phyloP scores from a whole-genome alignment of 1,284 basidiomycete genomes.

The Ceratobasidium sp. region DNA sequence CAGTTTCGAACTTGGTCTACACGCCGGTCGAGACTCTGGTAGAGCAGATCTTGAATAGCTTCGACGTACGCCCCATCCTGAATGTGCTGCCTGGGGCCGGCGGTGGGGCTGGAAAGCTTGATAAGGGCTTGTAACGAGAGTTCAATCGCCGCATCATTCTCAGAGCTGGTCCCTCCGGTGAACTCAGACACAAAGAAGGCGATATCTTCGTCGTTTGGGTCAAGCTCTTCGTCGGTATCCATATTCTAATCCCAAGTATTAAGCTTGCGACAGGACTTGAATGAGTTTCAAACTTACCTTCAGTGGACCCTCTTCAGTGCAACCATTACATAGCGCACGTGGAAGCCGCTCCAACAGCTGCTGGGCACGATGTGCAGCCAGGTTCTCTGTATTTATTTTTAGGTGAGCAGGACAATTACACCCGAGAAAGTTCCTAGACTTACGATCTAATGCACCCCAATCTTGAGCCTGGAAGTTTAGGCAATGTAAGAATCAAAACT shows the following conservation, averaged over 20 bases:
- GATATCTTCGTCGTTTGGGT: neutral
- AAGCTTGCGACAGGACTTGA: neutral
- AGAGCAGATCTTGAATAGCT: slow-evolving; percentile 4
- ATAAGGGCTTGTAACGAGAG: neutral
- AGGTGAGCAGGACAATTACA: neutral
- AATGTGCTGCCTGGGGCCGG: neutral
- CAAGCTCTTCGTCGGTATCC: slow-evolving; percentile 42
- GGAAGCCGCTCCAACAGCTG: slow-evolving; percentile 24
- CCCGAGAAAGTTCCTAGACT: neutral
- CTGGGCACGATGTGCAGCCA: slow-evolving; percentile 45
- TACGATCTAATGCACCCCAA: slow-evolving; percentile 48
- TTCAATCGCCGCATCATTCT: slow-evolving; percentile 22
- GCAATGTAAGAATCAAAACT: neutral
- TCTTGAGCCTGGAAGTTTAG: slow-evolving; percentile 30
- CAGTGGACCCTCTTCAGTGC: slow-evolving; percentile 21
- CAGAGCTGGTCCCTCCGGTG: neutral
- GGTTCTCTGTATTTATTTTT: slow-evolving; percentile 37
- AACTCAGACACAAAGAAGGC: slow-evolving; percentile 28
- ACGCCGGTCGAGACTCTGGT: slow-evolving; percentile 52
- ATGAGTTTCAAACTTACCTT: slow-evolving; percentile 2
- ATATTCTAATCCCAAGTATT: slow-evolving; percentile 31
- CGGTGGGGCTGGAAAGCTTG: neutral
- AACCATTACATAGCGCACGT: slow-evolving; percentile 11
- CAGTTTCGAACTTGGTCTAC: slow-evolving; percentile 65
- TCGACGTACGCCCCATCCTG: slow-evolving; percentile 13